A percentile compares a stretch with the other conserved stretches of the same genome.
Conservation (phyloP, 2,329 filamentous ascomycete genomes). For the Neopestalotiopsis sp. region DNA sequence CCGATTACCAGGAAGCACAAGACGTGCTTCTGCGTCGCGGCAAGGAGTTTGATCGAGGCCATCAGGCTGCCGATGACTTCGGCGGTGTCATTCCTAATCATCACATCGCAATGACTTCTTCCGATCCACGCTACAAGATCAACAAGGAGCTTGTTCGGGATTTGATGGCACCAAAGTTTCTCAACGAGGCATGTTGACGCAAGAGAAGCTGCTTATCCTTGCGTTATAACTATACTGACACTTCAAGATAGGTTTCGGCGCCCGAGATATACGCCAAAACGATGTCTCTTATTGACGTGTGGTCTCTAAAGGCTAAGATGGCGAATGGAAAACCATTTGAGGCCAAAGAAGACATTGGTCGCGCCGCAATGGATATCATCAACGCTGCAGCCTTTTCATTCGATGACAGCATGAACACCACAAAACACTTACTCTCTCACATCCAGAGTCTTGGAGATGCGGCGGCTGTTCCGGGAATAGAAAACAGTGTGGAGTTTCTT, state of each 20-base stretch:
- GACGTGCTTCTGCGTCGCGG: slow-evolving; percentile 39
- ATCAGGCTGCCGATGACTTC: slow-evolving; percentile 28
- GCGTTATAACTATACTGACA: not conserved
- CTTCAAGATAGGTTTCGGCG: slow-evolving; percentile 35
- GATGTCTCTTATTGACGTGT: slow-evolving; percentile 38
- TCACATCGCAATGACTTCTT: slow-evolving; percentile 41
- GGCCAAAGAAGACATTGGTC: slow-evolving; percentile 38
- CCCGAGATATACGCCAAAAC: slow-evolving; percentile 41
- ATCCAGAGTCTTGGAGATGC: slow-evolving; percentile 13
- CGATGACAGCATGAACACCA: slow-evolving; percentile 25
- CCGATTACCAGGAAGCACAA: slow-evolving; percentile 38
- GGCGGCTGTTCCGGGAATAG: not conserved
- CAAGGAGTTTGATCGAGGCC: slow-evolving; percentile 40
- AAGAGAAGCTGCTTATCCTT: not conserved
- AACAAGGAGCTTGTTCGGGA: slow-evolving; percentile 42
- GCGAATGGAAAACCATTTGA: slow-evolving; percentile 38
- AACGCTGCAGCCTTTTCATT: slow-evolving; percentile 40
- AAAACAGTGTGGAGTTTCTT: slow-evolving; percentile 25
- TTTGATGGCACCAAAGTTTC: slow-evolving; percentile 43
- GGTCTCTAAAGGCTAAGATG: slow-evolving; percentile 37
- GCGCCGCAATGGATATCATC: slow-evolving; percentile 42
- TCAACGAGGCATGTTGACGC: slow-evolving; percentile 28
- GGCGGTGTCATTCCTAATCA: slow-evolving; percentile 29
- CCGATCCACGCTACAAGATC: slow-evolving; percentile 37
- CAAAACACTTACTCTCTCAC: slow-evolving; percentile 22